A percentile compares a stretch with the other conserved stretches of the same genome.
Conservation (phyloP, 116 monocot species). For the Phalaenopsis hybrid region DNA sequence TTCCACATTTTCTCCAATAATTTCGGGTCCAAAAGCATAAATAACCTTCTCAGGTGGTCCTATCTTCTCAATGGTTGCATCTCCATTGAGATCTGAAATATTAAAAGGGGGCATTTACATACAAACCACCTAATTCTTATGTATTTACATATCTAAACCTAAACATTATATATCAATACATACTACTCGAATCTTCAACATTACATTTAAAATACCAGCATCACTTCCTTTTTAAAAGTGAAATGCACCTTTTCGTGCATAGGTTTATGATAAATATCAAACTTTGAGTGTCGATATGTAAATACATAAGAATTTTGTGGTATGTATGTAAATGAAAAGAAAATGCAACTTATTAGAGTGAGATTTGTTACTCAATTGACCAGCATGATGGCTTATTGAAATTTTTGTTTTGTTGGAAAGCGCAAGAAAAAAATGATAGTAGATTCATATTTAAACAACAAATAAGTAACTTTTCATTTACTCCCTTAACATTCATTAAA, state of each 20-base stretch:
- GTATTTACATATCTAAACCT: no score
- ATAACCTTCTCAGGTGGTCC: conserved; percentile 87
- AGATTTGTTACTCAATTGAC: background rate
- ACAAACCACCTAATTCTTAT: no score
- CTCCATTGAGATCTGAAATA: conserved; percentile 25
- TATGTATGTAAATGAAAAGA: background rate
- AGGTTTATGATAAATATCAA: no score
- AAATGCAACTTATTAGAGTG: background rate
- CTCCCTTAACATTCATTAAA: no score
- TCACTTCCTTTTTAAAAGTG: no score
- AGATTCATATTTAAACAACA: background rate
- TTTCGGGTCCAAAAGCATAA: conserved; percentile 92
- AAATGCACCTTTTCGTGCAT: no score
- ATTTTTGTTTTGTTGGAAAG: background rate
- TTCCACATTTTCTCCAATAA: conserved; percentile 91
- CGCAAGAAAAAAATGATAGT: background rate
- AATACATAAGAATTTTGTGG: no score
- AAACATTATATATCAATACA: no score
- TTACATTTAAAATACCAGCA: no score
- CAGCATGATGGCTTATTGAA: background rate
- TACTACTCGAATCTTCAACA: no score
- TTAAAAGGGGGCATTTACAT: background rate
- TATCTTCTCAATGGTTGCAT: conserved; percentile 66
- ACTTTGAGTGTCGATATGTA: no score
- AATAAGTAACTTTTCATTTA: no score